phyloP scores from a whole-genome alignment of 2,329 filamentous ascomycete species.

The Pezicula rhizophila region DNA sequence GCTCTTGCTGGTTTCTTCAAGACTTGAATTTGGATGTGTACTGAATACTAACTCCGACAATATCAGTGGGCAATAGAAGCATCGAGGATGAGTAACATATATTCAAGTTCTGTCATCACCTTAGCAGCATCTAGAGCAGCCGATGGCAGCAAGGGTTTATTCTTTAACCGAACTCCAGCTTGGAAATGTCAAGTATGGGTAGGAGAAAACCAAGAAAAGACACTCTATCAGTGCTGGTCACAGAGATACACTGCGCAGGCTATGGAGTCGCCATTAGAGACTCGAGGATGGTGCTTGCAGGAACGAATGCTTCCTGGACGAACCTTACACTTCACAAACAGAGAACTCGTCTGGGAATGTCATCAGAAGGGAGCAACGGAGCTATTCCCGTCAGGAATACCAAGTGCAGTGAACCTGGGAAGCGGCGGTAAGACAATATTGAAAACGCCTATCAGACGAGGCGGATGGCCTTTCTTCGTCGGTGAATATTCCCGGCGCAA shows the following conservation, averaged over 20 bases:
- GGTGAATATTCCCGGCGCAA: conserved; percentile 16
- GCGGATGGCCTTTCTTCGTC: conserved; percentile 6
- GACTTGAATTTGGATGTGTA: neutral
- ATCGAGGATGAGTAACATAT: conserved; percentile 11
- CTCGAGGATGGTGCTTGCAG: conserved; percentile 20
- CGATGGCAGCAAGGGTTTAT: conserved; percentile 6
- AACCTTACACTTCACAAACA: conserved; percentile 13
- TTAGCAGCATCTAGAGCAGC: conserved; percentile 14
- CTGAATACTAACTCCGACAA: neutral
- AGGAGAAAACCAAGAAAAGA: neutral
- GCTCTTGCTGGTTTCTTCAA: neutral
- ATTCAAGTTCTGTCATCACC: conserved; percentile 10
- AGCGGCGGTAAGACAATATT: neutral
- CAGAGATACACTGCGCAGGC: neutral
- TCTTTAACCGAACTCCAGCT: conserved; percentile 1
- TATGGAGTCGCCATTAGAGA: conserved; percentile 7
- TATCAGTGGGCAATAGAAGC: conserved; percentile 13
- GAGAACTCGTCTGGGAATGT: conserved; percentile 20
- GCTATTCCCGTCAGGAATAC: conserved; percentile 5
- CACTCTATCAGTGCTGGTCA: neutral
- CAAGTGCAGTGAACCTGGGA: neutral
- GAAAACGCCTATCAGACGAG: neutral
- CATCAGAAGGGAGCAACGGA: conserved; percentile 2
- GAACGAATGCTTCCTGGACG: conserved; percentile 17
- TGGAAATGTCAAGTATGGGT: neutral